A percentile compares a stretch with the other conserved stretches of the same genome.
These are phyloP conservation scores for Fusarium veterinarium DNA, from an alignment of 2,329 filamentous ascomycete species.

Conservation along the genomic window DNA sequence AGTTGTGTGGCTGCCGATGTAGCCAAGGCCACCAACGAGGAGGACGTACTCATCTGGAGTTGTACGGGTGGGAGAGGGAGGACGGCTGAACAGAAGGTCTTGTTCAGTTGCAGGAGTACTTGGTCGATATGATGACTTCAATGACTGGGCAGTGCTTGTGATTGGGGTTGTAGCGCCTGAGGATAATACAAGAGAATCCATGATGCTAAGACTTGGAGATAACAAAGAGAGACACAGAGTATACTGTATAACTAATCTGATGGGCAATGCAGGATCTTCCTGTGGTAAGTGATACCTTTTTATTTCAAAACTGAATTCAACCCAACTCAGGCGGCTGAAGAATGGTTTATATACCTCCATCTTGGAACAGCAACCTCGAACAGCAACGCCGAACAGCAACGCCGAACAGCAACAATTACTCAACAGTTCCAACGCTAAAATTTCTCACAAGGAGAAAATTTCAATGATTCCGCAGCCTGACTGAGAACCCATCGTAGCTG, in stretches of 20 bases:
- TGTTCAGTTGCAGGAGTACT: background rate
- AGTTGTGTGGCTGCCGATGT: slow-evolving; percentile 5
- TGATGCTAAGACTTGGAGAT: background rate
- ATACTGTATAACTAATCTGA: background rate
- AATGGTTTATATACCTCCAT: background rate
- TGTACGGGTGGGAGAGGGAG: background rate
- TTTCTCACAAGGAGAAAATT: background rate
- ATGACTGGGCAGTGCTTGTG: background rate
- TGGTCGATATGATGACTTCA: background rate
- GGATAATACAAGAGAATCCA: background rate
- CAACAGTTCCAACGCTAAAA: background rate
- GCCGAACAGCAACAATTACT: background rate
- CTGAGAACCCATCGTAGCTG: background rate
- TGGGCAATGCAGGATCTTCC: rapidly evolving
- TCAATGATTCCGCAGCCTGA: no score
- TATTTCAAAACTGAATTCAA: background rate
- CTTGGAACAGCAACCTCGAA: background rate
- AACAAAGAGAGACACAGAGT: background rate
- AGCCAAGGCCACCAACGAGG: slow-evolving; percentile 8
- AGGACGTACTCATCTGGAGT: background rate
- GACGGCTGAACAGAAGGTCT: background rate
- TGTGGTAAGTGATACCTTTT: background rate
- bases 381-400: background rate
- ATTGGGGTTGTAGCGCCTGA: background rate
- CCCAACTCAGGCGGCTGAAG: background rate